Conservation (phyloP, 306 rosid species). For the Rubus parviflorus region DNA sequence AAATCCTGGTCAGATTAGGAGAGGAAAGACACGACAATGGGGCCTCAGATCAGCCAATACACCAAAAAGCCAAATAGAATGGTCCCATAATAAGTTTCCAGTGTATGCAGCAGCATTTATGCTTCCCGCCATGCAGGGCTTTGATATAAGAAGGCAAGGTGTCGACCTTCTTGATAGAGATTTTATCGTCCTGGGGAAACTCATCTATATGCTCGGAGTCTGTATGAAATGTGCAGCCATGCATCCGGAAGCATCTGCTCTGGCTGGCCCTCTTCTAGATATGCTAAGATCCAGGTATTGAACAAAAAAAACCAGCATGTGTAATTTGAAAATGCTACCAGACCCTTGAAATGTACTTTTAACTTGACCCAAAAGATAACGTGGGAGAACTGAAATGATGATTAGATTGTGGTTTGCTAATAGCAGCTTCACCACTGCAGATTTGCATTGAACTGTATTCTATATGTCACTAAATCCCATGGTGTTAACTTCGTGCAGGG, state of each 20-base stretch:
- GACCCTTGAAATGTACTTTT: not conserved
- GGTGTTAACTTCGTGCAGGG: slow-evolving; percentile 49
- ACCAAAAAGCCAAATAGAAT: slow-evolving; percentile 55
- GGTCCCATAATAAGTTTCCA: slow-evolving; percentile 87
- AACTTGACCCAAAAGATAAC: not conserved
- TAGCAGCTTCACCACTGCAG: slow-evolving; percentile 2
- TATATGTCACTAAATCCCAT: slow-evolving; percentile 16
- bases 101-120: slow-evolving; percentile 90
- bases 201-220: slow-evolving; percentile 84
- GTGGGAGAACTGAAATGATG: not conserved
- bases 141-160: slow-evolving; percentile 88
- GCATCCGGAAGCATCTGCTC: slow-evolving; percentile 90
- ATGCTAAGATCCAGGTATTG: slow-evolving; percentile 82
- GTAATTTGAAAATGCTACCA: not conserved
- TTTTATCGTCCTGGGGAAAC: slow-evolving; percentile 86
- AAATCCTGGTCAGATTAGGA: slow-evolving; percentile 57
- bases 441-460: slow-evolving; percentile 10
- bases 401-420: not conserved
- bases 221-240: slow-evolving; percentile 91
- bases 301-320: not conserved
- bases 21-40: slow-evolving; percentile 89
- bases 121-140: slow-evolving; percentile 98
- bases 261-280: slow-evolving; percentile 79
- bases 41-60: slow-evolving; percentile 46
- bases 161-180: slow-evolving; percentile 92